phyloP scores from a whole-genome alignment of 2,329 filamentous ascomycete species.

The Aspergillus clavatus region DNA sequence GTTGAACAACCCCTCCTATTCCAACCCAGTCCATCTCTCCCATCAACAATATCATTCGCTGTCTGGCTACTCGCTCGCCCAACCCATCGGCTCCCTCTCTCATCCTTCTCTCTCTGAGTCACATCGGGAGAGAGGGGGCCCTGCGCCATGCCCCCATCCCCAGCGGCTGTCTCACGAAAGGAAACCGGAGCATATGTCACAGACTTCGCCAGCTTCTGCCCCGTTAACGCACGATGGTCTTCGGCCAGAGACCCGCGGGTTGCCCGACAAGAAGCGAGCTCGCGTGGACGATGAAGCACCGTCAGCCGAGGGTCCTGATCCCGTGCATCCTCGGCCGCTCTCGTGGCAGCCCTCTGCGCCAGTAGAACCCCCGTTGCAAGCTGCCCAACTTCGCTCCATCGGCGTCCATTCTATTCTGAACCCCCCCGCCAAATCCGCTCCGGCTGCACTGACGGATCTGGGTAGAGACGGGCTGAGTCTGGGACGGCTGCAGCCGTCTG shows the following conservation, averaged over 20 bases:
- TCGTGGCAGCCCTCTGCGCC: constrained; percentile 36
- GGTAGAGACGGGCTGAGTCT: constrained; percentile 21
- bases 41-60: constrained; percentile 30
- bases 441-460: constrained; percentile 9
- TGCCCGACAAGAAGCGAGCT: constrained; percentile 22
- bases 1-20: constrained; percentile 29
- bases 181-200: constrained; percentile 39
- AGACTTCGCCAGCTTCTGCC: constrained; percentile 27
- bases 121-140: constrained; percentile 36
- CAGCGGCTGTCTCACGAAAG: constrained; percentile 23
- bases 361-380: constrained; percentile 32
- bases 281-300: constrained; percentile 14
- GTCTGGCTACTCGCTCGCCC: constrained; percentile 21
- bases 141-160: constrained; percentile 35
- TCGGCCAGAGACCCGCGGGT: constrained; percentile 16
- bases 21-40: constrained; percentile 28
- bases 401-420: constrained; percentile 42
- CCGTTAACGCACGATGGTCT: constrained; percentile 27
- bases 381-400: constrained; percentile 31
- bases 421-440: constrained; percentile 25
- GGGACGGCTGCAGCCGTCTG: constrained; percentile 15
- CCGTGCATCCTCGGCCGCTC: constrained; percentile 26
- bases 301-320: constrained; percentile 20
- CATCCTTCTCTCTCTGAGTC: constrained; percentile 30
- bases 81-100: constrained; percentile 34